phyloP scores from a whole-genome alignment of 805 yeast species.

The Kodamaea nitidulidarum region DNA sequence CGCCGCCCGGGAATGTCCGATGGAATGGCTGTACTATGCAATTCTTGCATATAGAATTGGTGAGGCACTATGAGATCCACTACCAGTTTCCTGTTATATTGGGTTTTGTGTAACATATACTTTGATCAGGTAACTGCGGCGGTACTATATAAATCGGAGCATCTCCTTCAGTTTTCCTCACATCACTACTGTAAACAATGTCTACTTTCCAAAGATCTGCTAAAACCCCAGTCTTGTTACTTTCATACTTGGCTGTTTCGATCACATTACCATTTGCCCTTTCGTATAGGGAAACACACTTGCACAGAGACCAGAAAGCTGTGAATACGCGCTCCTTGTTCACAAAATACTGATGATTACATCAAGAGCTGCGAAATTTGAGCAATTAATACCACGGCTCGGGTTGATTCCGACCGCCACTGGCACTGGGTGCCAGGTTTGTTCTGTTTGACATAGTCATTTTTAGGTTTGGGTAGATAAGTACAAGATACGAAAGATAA shows the following conservation, averaged over 20 bases:
- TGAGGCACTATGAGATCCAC: too few species aligned
- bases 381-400: not conserved
- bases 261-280: constrained; percentile 38
- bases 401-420: not conserved
- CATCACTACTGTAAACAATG: constrained; percentile 3
- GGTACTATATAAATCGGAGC: constrained; percentile 2
- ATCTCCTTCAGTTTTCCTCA: not conserved
- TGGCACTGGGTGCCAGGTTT: not conserved
- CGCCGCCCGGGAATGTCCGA: too few species aligned
- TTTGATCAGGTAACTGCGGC: constrained; percentile 1
- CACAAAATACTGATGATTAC: constrained; percentile 3
- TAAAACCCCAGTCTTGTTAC: constrained; percentile 26
- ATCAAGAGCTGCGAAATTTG: not conserved
- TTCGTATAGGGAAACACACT: constrained; percentile 36
- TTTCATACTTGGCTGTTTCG: constrained; percentile 37
- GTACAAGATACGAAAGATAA: not conserved
- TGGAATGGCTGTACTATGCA: too few species aligned
- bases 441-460: not conserved
- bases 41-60: too few species aligned
- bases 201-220: constrained; percentile 7
- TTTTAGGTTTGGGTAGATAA: not conserved
- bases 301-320: constrained; percentile 26
- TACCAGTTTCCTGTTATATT: not conserved
- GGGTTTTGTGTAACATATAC: not conserved
- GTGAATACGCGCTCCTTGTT: constrained; percentile 24